Base-by-base conservation (phyloP, 2,329 filamentous ascomycete species). In the Neopestalotiopsis clavispora region DNA sequence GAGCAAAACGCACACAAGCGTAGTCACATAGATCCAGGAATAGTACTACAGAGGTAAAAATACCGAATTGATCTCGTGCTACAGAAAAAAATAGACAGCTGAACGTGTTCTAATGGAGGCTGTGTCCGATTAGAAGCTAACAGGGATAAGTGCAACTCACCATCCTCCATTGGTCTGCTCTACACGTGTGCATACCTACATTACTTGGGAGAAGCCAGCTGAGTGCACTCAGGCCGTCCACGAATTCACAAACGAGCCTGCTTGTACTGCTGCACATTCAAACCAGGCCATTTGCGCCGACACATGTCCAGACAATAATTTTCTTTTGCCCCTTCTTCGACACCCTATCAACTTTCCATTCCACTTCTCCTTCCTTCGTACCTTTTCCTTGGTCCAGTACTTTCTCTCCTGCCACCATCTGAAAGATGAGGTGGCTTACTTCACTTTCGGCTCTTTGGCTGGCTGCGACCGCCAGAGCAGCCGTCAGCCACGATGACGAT, bases 401-500 rank as follows among this genome's bases (percentile, higher is more conserved):
- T 67, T 67, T 20, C 65, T 59, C 63, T 68, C 67, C 67, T 65
- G 65, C 62, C 67, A 69, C 23, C 68, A 57, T 32, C 52, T 62
- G 58, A 38, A 66, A 68, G 64, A 77, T 69, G 71, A 78, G 78
- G 78, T 75, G 77, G 72, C 77, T 77, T 69, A 59, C 73, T 58
- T 74, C 71, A 70, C 72, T 79, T 74, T 78, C 75, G 71, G 75
- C 76, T 72, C 69, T 78, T 57, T 78, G 77, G 76, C 76, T 80
- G 74, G 77, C 76, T 58, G 76, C 79, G 34, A 78, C 77, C 65
- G 59, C 59, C 61, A 81, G 82, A 68, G 79, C 77, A 68, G 80
- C 82, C 57, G 75, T 77, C 67, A 77, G 80, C 60, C 84, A 87
- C 74, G 83, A 81, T 69, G 87, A 80, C 6, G 77, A 79, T 68